Percentiles rank a stretch among this genome's conserved stretches.
phyloP scores from a whole-genome alignment of 176 grass and related monocot species.

The Aegilops umbellulata region DNA sequence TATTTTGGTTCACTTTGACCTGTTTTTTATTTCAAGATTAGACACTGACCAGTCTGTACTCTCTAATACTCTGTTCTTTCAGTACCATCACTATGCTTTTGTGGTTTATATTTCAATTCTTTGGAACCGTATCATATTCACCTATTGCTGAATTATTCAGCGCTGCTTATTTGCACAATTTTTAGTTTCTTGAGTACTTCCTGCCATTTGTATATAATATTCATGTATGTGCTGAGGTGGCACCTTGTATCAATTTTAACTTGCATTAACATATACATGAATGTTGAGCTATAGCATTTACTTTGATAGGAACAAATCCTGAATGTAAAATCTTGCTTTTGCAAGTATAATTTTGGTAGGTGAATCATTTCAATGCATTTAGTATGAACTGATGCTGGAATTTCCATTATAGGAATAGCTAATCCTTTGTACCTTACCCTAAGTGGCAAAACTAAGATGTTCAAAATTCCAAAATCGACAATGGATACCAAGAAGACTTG shows the following conservation, averaged over 20 bases:
- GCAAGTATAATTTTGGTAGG: neutral
- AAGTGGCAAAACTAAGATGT: neutral
- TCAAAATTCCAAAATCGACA: neutral
- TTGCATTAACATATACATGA: neutral
- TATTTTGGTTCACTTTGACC: neutral
- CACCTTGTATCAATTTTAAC: neutral
- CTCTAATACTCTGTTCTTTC: neutral
- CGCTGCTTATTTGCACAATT: neutral
- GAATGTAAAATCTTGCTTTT: constrained; percentile 4
- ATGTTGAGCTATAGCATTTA: neutral
- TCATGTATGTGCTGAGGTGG: neutral
- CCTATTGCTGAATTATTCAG: neutral
- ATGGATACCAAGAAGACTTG: neutral
- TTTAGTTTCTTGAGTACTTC: neutral
- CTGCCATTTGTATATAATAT: neutral
- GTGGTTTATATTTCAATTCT: neutral
- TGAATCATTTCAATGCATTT: constrained; percentile 17
- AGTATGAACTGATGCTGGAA: neutral
- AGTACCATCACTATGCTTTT: neutral
- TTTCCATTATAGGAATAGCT: neutral
- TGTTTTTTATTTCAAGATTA: neutral
- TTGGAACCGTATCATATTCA: neutral
- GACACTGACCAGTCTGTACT: neutral
- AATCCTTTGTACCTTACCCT: neutral
- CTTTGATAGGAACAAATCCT: neutral